Base-by-base conservation (phyloP, 352 stramenopile species). In the Ophiocytium majus region DNA sequence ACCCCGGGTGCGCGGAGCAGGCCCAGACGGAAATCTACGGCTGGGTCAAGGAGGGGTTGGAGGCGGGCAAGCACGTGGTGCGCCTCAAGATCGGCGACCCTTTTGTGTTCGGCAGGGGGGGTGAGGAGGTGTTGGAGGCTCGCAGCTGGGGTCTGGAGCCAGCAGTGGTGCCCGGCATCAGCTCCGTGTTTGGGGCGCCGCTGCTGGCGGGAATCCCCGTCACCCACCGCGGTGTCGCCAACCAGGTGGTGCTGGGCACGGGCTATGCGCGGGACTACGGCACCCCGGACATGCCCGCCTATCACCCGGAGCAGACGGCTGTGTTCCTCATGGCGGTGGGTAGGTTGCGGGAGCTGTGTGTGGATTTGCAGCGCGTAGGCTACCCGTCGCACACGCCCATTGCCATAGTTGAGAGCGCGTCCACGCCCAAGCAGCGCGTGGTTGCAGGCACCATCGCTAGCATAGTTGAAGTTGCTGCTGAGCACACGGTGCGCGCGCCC, bases 261-360 rank as follows among this genome's bases (percentile, higher is more conserved):
- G 96, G 95, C 43, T 97, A 98, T 89, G 96, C 95, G 84, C 93
- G 95, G 83, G 92, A 97, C 79, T 93, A 95, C 82, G 93, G 93
- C 14, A 92, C 89, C 35, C 84, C 86, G 28, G 95, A 98, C 89
- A 91, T 99, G 34, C 96, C 96, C 80, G 91, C 94, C 86, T 99
- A 98, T 90, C 96, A 97, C 89, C 91, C 93, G 81, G 93, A 98
- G 90, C 94, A 97, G 86, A 99, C 96, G 32, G 94, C 97, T 9
- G 95, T 99, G 32, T 98, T 98, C 91, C 91, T 99, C 84, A 99
- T 98, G 96, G 95, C 95, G 23, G 97, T 99, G 82, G 95, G 95
- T 66, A 91, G 96, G 74, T 90, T 98, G 37, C 87, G 95, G 50
- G 91, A 95, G 64, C 91, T 99, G 9, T 96, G 92, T 83, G 81